phyloP scores from a whole-genome alignment of 768 basidiomycete species.

The Lactarius pseudohatsudake region DNA sequence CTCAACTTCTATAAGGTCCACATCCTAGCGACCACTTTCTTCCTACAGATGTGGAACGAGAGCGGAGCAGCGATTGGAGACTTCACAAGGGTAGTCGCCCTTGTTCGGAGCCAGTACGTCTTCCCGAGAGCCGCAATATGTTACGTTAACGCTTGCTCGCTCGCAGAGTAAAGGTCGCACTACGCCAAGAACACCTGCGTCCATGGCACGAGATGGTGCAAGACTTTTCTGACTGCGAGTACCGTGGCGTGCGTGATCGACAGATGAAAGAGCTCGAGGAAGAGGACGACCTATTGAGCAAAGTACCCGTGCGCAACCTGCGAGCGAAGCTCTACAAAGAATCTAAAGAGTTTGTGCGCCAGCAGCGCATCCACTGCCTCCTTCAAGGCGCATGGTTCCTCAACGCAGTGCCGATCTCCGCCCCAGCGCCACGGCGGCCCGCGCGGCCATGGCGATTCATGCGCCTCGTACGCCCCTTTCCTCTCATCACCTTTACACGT shows the following conservation, averaged over 20 bases:
- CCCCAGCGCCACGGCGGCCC: constrained; percentile 51
- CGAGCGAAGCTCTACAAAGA: constrained; percentile 86
- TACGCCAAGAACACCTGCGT: constrained; percentile 70
- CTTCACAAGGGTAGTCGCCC: constrained; percentile 72
- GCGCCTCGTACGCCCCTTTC: constrained; percentile 56
- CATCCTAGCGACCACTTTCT: constrained; percentile 77
- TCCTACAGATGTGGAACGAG: constrained; percentile 91
- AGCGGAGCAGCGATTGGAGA: constrained; percentile 75
- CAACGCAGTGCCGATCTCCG: constrained; percentile 58
- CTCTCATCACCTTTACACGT: not conserved
- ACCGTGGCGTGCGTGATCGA: constrained; percentile 79
- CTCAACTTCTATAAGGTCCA: constrained; percentile 83
- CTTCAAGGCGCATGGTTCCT: constrained; percentile 92
- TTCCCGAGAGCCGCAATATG: not conserved
- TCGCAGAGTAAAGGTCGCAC: constrained; percentile 69
- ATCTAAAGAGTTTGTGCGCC: constrained; percentile 84
- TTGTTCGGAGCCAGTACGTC: constrained; percentile 83
- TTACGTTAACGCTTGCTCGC: not conserved
- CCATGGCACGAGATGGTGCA: constrained; percentile 83
- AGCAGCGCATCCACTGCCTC: constrained; percentile 86
- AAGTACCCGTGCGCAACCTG: constrained; percentile 81
- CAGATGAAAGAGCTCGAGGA: constrained; percentile 89
- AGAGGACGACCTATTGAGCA: constrained; percentile 84
- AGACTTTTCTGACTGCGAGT: constrained; percentile 79
- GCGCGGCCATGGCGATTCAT: constrained; percentile 82